Percentiles rank a stretch among this genome's conserved stretches.
Evolutionary conservation across 305 asterid species (phyloP).

Genomic region (Rubia occidens): DNA sequence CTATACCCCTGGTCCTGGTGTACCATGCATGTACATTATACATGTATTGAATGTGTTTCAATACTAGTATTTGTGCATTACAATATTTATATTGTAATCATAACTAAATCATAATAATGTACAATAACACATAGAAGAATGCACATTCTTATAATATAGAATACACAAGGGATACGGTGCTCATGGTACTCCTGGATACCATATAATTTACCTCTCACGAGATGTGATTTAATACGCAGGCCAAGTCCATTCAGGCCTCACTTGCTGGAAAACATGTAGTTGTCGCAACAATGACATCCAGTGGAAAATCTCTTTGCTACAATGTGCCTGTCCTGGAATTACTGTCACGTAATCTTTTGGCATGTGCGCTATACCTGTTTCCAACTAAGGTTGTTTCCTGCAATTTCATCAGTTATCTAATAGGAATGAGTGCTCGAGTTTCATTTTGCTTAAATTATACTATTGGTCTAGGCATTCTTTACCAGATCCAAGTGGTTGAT

Average conservation of each 20-base stretch:
- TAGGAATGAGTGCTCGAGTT: background rate
- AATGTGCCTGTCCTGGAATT: conserved; percentile 87
- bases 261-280: conserved; percentile 83
- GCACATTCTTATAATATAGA: too few species aligned
- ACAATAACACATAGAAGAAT: too few species aligned
- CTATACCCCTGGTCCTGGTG: too few species aligned
- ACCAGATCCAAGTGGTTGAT: conserved; percentile 8
- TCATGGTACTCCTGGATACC: too few species aligned
- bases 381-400: conserved; percentile 69
- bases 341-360: conserved; percentile 46
- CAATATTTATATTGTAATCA: too few species aligned
- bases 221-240: conserved; percentile 36
- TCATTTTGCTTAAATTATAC: conserved; percentile 2
- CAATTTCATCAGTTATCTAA: conserved; percentile 8
- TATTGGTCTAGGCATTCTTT: background rate
- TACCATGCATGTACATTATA: too few species aligned
- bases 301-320: conserved; percentile 99
- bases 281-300: conserved; percentile 93
- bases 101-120: too few species aligned
- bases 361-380: conserved; percentile 84
- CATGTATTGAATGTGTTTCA: too few species aligned
- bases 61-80: too few species aligned
- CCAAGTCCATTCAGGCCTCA: conserved; percentile 72
- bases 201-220: background rate
- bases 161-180: too few species aligned